These are phyloP conservation scores for Phragmites australis DNA, from an alignment of 176 grass and related monocot species.

Conservation along the genomic window DNA sequence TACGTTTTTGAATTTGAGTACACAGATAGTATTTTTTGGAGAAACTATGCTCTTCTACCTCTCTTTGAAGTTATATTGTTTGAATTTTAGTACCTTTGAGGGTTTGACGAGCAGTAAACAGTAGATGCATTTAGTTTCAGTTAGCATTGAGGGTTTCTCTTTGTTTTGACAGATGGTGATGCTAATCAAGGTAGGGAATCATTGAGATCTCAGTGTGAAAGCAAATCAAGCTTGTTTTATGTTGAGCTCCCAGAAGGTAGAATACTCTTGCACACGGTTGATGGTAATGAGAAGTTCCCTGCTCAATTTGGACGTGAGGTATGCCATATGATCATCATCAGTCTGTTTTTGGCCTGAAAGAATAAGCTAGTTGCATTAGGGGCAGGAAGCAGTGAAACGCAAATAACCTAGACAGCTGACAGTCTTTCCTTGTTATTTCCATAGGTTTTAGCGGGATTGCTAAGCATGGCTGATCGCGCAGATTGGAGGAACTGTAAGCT, in stretches of 20 bases:
- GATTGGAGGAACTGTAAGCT: conserved; percentile 93
- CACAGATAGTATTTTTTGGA: not conserved
- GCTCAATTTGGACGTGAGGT: conserved; percentile 96
- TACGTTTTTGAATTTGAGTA: not conserved
- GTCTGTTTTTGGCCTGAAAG: conserved; percentile 5
- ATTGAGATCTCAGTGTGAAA: conserved; percentile 61
- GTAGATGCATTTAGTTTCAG: not conserved
- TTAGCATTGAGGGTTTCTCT: conserved; percentile 18
- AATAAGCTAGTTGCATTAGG: not conserved
- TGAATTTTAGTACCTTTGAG: not conserved
- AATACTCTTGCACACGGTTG: conserved; percentile 56
- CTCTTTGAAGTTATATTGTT: not conserved
- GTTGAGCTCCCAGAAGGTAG: conserved; percentile 80
- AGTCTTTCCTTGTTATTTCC: not conserved
- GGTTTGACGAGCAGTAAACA: not conserved
- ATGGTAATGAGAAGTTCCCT: conserved; percentile 75
- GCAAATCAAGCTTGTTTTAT: conserved; percentile 82
- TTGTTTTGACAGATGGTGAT: conserved; percentile 50
- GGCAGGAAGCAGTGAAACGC: not conserved
- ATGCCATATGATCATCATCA: conserved; percentile 1
- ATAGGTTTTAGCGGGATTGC: conserved; percentile 74
- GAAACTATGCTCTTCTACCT: not conserved
- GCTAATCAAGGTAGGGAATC: conserved; percentile 56
- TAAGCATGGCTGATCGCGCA: conserved; percentile 76
- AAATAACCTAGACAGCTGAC: not conserved